A percentile compares a stretch with the other conserved stretches of the same genome.
These are phyloP conservation scores for Xerocomellus intermedius DNA, from an alignment of 768 basidiomycete species.

Conservation along the genomic window DNA sequence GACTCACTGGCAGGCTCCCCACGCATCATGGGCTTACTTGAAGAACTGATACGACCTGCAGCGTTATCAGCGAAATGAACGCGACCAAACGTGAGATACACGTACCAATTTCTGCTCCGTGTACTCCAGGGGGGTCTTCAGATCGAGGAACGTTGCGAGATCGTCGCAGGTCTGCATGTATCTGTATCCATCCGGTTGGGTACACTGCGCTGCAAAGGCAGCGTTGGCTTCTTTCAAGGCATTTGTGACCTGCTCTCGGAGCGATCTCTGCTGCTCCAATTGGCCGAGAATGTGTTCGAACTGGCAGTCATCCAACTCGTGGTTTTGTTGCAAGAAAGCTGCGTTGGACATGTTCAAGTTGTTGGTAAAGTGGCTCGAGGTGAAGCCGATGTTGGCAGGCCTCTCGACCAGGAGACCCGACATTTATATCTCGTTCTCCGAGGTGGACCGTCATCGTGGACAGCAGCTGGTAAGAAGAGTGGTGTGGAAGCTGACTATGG, in stretches of 20 bases:
- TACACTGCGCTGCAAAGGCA: conserved; percentile 16
- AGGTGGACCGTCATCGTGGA: conserved; percentile 4
- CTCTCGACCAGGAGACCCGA: not conserved
- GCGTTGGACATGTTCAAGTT: conserved; percentile 15
- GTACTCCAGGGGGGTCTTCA: not conserved
- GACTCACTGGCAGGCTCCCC: not conserved
- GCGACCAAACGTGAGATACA: not conserved
- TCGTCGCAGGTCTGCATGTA: conserved; percentile 10
- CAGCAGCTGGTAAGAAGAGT: not conserved
- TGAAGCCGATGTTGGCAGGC: not conserved
- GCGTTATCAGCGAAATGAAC: conserved; percentile 1
- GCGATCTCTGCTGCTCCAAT: not conserved
- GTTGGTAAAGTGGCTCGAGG: not conserved
- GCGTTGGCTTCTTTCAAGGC: conserved; percentile 11
- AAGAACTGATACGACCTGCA: conserved; percentile 17
- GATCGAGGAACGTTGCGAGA: conserved; percentile 11
- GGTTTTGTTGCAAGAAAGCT: not conserved
- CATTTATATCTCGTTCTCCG: conserved; percentile 10
- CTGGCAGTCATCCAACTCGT: not conserved
- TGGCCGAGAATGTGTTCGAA: not conserved
- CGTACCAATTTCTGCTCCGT: conserved; percentile 17
- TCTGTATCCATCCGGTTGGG: conserved; percentile 9
- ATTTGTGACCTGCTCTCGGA: not conserved
- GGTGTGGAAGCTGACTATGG: not conserved
- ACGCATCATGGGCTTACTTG: conserved; percentile 11